These are phyloP conservation scores for Plantago major DNA, from an alignment of 257 asterid genomes.

Conservation along the genomic window DNA sequence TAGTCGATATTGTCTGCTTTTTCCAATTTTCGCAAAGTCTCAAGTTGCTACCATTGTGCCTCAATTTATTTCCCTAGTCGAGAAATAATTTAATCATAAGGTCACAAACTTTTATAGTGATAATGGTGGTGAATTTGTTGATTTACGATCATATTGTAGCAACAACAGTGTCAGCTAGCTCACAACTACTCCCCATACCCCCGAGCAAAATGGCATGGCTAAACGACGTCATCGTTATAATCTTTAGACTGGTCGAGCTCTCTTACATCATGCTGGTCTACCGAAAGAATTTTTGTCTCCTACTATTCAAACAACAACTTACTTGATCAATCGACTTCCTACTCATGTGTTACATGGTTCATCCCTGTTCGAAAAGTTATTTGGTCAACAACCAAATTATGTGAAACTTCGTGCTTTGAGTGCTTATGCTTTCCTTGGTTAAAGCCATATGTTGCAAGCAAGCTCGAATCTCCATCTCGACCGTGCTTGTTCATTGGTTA, in stretches of 20 bases:
- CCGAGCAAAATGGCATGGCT: not conserved
- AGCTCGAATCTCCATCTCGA: not conserved
- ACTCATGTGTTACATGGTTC: too few relatives aligned
- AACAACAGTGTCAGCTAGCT: not conserved
- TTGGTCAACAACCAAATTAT: not conserved
- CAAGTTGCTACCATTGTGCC: not conserved
- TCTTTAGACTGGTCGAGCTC: not conserved
- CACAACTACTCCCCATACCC: not conserved
- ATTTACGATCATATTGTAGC: not conserved
- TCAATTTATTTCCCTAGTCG: too few relatives aligned
- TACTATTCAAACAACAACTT: too few relatives aligned
- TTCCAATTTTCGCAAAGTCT: not conserved
- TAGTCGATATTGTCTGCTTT: not conserved
- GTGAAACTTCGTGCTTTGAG: not conserved
- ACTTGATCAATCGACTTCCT: too few relatives aligned
- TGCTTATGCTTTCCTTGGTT: too few relatives aligned
- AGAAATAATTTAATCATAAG: too few relatives aligned
- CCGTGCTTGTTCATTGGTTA: not conserved
- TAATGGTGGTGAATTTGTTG: too few relatives aligned
- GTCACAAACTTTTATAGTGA: too few relatives aligned
- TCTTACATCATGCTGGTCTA: not conserved
- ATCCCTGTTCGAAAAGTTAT: not conserved
- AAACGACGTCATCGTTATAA: not conserved
- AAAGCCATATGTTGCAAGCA: not conserved
- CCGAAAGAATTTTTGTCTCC: not conserved